Evolutionary conservation across 345 rosid species (phyloP).

Genomic region (Firmiana major): DNA sequence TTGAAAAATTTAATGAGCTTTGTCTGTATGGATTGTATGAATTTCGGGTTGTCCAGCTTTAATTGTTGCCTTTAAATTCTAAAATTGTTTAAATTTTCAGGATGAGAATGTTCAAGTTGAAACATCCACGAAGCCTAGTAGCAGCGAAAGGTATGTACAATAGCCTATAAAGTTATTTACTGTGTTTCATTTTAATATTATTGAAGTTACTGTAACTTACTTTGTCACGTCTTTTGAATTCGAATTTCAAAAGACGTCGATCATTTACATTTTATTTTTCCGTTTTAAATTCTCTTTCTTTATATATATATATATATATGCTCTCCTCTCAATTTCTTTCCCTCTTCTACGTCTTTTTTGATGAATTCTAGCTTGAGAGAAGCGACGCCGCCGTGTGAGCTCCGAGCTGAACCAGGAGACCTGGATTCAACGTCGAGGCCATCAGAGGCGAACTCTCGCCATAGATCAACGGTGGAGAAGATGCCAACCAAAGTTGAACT

Average conservation of each 20-base stretch:
- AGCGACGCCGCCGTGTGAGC: conserved; percentile 34
- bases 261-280: conserved; percentile 2
- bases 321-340: background rate
- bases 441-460: conserved; percentile 37
- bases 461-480: conserved; percentile 34
- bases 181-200: background rate
- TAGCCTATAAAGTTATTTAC: background rate
- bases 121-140: conserved; percentile 44
- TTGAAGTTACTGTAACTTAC: background rate
- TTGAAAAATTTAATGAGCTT: background rate
- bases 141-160: conserved; percentile 41
- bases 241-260: conserved; percentile 28
- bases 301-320: background rate
- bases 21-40: conserved; percentile 9
- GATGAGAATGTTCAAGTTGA: conserved; percentile 48
- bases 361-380: conserved; percentile 26
- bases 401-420: conserved; percentile 29
- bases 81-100: conserved; percentile 19
- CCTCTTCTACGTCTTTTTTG: background rate
- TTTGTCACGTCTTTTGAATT: conserved; percentile 16
- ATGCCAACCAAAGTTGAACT: conserved; percentile 50
- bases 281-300: background rate
- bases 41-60: conserved; percentile 26
- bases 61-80: conserved; percentile 20
- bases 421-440: conserved; percentile 33